A percentile compares a stretch with the other conserved stretches of the same genome.
Conservation (phyloP, 768 basidiomycete species). For the Lentinula guzmanii region DNA sequence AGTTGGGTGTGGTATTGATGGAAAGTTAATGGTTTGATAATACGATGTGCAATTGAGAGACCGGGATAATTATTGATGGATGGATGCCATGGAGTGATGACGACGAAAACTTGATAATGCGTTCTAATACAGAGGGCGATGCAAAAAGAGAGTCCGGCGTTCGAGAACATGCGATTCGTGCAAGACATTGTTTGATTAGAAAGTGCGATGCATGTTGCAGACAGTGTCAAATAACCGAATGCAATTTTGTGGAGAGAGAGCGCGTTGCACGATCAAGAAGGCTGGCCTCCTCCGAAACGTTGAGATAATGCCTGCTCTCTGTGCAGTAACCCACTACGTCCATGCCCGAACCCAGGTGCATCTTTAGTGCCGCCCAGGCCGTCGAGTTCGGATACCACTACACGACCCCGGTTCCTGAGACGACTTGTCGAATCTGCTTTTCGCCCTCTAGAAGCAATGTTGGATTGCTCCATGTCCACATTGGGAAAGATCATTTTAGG, state of each 20-base stretch:
- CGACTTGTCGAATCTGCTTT: slow-evolving; percentile 3
- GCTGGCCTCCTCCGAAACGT: neutral
- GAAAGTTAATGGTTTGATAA: neutral
- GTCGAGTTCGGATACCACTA: slow-evolving; percentile 48
- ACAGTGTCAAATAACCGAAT: neutral
- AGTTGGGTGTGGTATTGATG: neutral
- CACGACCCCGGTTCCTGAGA: slow-evolving; percentile 41
- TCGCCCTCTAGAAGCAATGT: slow-evolving; percentile 1
- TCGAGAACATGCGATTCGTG: slow-evolving; percentile 4
- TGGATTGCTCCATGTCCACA: slow-evolving; percentile 9
- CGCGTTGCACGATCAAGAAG: slow-evolving; percentile 1
- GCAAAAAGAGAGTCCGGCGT: slow-evolving; percentile 1
- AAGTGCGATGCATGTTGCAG: neutral
- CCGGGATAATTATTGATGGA: neutral
- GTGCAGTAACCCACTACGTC: slow-evolving; percentile 56
- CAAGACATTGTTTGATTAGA: neutral
- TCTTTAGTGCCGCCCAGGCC: slow-evolving; percentile 31
- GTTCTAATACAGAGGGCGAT: slow-evolving; percentile 2
- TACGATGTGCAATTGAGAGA: neutral
- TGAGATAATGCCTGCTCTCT: slow-evolving; percentile 25
- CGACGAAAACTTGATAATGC: neutral
- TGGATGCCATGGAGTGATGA: slow-evolving; percentile 1
- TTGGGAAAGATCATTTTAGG: slow-evolving; percentile 37
- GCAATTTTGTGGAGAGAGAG: neutral
- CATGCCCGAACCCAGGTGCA: slow-evolving; percentile 58